These are phyloP conservation scores for Dryas integrifolia DNA, from an alignment of 331 rosid genomes.

Conservation along the genomic window DNA sequence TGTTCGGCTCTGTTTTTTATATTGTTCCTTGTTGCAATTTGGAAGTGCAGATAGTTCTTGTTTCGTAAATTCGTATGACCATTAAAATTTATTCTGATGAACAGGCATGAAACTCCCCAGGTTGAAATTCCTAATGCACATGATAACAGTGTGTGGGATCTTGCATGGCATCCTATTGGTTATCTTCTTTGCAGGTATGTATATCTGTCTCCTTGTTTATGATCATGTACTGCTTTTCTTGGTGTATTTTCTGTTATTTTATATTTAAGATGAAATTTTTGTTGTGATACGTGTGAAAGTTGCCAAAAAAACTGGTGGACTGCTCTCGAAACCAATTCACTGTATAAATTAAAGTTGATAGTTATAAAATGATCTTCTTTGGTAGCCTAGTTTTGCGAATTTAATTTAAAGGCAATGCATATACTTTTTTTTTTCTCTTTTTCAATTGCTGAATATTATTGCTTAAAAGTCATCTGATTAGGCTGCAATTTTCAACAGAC, in stretches of 20 bases:
- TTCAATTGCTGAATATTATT: neutral
- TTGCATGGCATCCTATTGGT: conserved; percentile 99
- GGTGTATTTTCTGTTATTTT: neutral
- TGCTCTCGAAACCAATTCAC: neutral
- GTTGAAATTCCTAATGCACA: conserved; percentile 85
- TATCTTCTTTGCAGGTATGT: conserved; percentile 96
- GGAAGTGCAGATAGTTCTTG: conserved; percentile 7
- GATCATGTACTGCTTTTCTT: conserved; percentile 2
- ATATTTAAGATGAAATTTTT: neutral
- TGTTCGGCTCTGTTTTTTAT: neutral
- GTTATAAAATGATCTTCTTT: neutral
- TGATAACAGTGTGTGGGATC: conserved; percentile 96
- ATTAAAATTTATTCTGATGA: conserved; percentile 27
- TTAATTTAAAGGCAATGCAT: too few species aligned
- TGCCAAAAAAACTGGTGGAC: neutral
- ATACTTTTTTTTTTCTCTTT: too few species aligned
- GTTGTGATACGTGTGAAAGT: neutral
- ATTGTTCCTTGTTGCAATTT: conserved; percentile 11
- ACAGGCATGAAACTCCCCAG: conserved; percentile 96
- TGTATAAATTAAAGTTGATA: neutral
- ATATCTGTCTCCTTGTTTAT: conserved; percentile 20
- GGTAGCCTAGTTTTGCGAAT: neutral
- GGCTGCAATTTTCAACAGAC: neutral
- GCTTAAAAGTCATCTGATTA: neutral
- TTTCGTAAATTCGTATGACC: conserved; percentile 19